Base-by-base conservation (phyloP, 768 basidiomycete genomes). In the Lactarius trivialis region DNA sequence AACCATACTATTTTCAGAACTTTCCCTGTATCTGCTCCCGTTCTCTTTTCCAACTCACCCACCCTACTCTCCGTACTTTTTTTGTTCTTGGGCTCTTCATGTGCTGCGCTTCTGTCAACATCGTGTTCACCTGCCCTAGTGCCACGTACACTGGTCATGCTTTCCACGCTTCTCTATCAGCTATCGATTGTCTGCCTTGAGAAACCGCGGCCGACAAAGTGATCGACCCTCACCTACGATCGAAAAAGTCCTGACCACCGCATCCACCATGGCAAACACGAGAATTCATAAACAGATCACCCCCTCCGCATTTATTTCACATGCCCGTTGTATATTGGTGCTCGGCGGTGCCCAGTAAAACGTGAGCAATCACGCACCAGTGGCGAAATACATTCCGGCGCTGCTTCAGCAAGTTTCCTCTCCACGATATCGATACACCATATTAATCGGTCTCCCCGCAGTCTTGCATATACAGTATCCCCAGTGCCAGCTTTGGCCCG, bases 111-210 rank as follows among this genome's bases (percentile, higher is more conserved):
- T 21, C 32, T 56, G 60, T 37, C 48, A 41, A 39, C 63, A 66
- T 60, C 41, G 62, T 65, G 62, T 65, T 61, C 45, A 36, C 65
- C 54, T 54, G 61, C 48, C 64, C 63, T 50, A n/a, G 50, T 57
- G 63, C 51, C 75, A 76, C 74, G 74, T 71, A 85, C 82, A 79
- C 81, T 70, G 82, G 82, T 77, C 85, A 84, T 79, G 79, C 73
- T 63, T 71, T 84, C 61, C 78, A 85, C 73, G 77, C 77, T n/a
- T 76, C 81, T 48, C 77, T 6, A 76, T 15, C 76, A 86, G 24
- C 60, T 45, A 65, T n/a, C 58, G 73, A 7, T 72, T 84, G 8
- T 68, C 78, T 1, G 78, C 74, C 24, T 53, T 70, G 24, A 70
- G 43, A 45, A 77, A n/a, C n/a, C 84, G 60, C 80, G 79, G 67